Conservation (phyloP, 345 rosid species). For the Citrus sp. region DNA sequence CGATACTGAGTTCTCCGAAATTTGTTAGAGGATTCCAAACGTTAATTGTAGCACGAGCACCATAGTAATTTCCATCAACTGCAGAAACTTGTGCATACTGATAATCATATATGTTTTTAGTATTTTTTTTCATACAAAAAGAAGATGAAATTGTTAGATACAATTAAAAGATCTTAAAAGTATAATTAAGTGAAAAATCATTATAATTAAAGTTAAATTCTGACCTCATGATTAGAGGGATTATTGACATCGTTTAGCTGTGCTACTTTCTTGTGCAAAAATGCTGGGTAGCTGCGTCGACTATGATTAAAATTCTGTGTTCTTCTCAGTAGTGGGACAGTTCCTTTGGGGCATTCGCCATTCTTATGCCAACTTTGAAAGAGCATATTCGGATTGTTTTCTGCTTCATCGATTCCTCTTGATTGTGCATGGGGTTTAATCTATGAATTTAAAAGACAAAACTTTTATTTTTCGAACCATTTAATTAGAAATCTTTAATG, state of each 20-base stretch:
- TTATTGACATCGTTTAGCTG: not conserved
- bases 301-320: not conserved
- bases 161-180: too few species aligned
- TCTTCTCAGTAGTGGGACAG: slow-evolving; percentile 25
- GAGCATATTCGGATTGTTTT: not conserved
- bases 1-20: not conserved
- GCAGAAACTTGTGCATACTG: slow-evolving; percentile 16
- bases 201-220: not conserved
- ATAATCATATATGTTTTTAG: not conserved
- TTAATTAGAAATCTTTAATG: not conserved
- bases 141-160: not conserved
- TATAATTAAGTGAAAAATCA: not conserved
- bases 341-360: slow-evolving; percentile 29
- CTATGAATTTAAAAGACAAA: not conserved
- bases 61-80: not conserved
- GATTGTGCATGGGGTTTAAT: slow-evolving; percentile 15
- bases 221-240: slow-evolving; percentile 15
- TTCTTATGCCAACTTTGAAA: slow-evolving; percentile 16
- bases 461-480: not conserved
- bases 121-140: not conserved
- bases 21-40: slow-evolving; percentile 22
- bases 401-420: not conserved
- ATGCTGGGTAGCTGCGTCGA: not conserved
- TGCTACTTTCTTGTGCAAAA: not conserved
- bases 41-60: slow-evolving; percentile 17